Evolutionary conservation across 192 early-diverging fungal genomes (phyloP).

Genomic region (Thamnidium elegans): DNA sequence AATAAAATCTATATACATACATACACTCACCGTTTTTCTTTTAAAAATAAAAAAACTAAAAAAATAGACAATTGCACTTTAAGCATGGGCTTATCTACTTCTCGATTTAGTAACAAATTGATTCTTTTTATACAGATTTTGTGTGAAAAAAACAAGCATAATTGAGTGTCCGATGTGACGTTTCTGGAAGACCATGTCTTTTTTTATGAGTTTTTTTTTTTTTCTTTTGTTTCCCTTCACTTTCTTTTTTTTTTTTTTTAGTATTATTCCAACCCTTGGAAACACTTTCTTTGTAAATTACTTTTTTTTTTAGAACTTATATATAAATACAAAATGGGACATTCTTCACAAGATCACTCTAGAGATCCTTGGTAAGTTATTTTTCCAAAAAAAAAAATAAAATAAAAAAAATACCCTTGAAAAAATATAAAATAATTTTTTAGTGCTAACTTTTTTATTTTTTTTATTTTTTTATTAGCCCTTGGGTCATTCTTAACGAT

Average conservation of each 20-base stretch:
- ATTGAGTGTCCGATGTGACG: neutral
- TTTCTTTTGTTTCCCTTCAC: neutral
- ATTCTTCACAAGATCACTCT: conserved; percentile 47
- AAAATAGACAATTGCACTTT: too few relatives aligned
- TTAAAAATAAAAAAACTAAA: too few relatives aligned
- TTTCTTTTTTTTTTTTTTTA: neutral
- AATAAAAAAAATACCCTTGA: neutral
- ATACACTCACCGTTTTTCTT: too few relatives aligned
- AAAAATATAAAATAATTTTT: neutral
- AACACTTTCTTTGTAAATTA: neutral
- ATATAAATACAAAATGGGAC: conserved; percentile 40
- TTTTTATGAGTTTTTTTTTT: conserved; percentile 1
- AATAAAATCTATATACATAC: too few relatives aligned
- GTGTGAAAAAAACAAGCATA: too few relatives aligned
- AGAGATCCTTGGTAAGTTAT: conserved; percentile 53
- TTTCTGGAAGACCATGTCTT: neutral
- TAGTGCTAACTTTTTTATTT: neutral
- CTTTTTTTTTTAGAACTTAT: neutral
- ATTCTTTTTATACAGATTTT: too few relatives aligned
- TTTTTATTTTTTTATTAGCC: conserved; percentile 41
- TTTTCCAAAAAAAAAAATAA: neutral
- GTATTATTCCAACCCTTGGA: conserved; percentile 5
- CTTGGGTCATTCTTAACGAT: conserved; percentile 85
- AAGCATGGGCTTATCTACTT: too few relatives aligned
- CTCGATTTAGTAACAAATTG: too few relatives aligned